These are phyloP conservation scores for Penicillium ochrochloron DNA, from an alignment of 495 filamentous ascomycete species.

Conservation along the genomic window DNA sequence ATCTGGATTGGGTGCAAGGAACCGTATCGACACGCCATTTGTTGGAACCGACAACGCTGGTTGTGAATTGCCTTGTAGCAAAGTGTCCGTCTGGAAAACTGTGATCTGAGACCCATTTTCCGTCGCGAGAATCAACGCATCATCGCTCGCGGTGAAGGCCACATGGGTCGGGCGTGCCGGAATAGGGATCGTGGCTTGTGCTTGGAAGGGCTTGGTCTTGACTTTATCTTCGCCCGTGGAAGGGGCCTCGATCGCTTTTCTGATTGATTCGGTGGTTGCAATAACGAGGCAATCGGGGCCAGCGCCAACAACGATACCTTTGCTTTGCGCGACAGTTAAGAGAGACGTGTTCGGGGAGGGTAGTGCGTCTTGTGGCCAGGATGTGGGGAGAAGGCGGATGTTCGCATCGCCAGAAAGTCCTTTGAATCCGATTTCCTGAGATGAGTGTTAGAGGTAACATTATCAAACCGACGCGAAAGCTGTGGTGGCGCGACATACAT, in stretches of 20 bases:
- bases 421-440: constrained; percentile 80
- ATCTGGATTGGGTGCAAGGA: constrained; percentile 80
- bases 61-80: constrained; percentile 69
- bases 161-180: constrained; percentile 83
- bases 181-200: constrained; percentile 72
- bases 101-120: constrained; percentile 82
- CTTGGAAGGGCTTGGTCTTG: constrained; percentile 71
- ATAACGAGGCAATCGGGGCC: constrained; percentile 78
- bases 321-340: constrained; percentile 77
- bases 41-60: constrained; percentile 75
- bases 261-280: constrained; percentile 74
- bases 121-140: constrained; percentile 79
- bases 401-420: constrained; percentile 79
- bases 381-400: constrained; percentile 74
- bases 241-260: constrained; percentile 70
- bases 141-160: constrained; percentile 84
- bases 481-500: constrained; percentile 39
- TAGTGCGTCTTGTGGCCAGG: constrained; percentile 73
- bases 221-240: constrained; percentile 55
- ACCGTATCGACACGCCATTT: constrained; percentile 72
- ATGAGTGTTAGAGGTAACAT: constrained; percentile 16
- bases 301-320: constrained; percentile 85
- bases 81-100: constrained; percentile 72
- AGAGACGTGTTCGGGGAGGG: constrained; percentile 86
- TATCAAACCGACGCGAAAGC: constrained; percentile 1